A percentile compares a stretch with the other conserved stretches of the same genome.
These are phyloP conservation scores for Elsinoe batatas DNA, from an alignment of 2,329 filamentous ascomycete species.

Conservation along the genomic window DNA sequence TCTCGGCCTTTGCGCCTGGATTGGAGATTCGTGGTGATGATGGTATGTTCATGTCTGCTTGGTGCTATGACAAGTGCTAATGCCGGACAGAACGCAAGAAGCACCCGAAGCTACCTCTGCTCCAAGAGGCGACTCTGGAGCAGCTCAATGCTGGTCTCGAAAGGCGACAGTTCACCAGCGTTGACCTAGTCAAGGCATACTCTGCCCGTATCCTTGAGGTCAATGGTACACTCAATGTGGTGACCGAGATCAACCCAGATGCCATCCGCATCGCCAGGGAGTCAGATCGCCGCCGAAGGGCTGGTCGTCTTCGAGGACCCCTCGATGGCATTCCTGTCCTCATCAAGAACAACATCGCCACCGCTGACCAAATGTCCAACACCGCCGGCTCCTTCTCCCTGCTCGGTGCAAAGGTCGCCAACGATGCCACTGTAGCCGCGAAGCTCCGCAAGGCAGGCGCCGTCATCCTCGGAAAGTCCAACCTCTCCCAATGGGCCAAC, in stretches of 20 bases:
- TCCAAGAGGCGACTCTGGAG: conserved; percentile 41
- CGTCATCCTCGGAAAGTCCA: conserved; percentile 57
- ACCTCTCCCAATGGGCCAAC: conserved; percentile 57
- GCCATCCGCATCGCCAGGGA: conserved; percentile 24
- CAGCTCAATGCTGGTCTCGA: conserved; percentile 42
- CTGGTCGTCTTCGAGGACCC: conserved; percentile 38
- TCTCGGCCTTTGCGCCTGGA: not conserved
- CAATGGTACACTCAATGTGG: conserved; percentile 42
- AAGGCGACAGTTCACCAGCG: conserved; percentile 43
- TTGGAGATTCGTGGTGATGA: not conserved
- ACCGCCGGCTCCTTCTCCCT: conserved; percentile 56
- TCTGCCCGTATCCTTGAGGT: conserved; percentile 42
- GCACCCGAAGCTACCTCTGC: not conserved
- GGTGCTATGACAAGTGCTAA: not conserved
- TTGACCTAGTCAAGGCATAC: conserved; percentile 50
- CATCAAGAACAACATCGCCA: conserved; percentile 51
- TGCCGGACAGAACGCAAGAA: not conserved
- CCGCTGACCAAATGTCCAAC: conserved; percentile 52
- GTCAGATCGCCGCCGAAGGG: conserved; percentile 31
- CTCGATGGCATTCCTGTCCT: conserved; percentile 12
- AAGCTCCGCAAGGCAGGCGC: conserved; percentile 53
- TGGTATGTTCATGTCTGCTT: not conserved
- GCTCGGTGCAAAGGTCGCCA: conserved; percentile 46
- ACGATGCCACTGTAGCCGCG: conserved; percentile 49
- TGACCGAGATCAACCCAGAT: conserved; percentile 49